phyloP scores from a whole-genome alignment of 116 monocot genomes.

The Cymodocea nodosa region DNA sequence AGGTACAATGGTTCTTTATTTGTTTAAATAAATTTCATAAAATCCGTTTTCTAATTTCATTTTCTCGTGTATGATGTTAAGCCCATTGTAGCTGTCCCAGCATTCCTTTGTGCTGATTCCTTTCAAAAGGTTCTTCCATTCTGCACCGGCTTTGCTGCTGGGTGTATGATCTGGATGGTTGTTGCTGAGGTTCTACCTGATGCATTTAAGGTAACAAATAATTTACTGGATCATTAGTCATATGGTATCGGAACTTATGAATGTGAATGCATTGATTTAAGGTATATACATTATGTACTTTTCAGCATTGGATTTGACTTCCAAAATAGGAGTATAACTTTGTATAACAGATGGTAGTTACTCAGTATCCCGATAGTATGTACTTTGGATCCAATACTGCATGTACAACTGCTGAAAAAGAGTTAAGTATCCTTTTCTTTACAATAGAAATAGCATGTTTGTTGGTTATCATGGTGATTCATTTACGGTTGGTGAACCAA shows the following conservation, averaged over 20 bases:
- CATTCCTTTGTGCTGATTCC: slow-evolving; percentile 91
- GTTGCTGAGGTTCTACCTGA: slow-evolving; percentile 97
- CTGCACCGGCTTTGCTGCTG: slow-evolving; percentile 98
- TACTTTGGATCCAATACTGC: too few species aligned
- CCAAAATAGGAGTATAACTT: background rate
- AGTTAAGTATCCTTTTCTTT: too few species aligned
- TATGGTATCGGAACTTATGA: too few species aligned
- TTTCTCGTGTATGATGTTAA: slow-evolving; percentile 9
- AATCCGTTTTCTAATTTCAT: background rate
- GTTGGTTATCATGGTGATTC: too few species aligned
- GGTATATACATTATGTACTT: background rate
- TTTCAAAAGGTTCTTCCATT: slow-evolving; percentile 91
- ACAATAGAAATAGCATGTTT: too few species aligned
- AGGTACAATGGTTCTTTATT: too few species aligned
- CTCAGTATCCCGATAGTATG: too few species aligned
- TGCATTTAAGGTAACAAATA: slow-evolving; percentile 82
- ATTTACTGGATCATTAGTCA: background rate
- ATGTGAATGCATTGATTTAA: too few species aligned
- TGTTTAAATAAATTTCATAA: too few species aligned
- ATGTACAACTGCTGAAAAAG: too few species aligned
- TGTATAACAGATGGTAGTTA: too few species aligned
- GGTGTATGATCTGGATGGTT: slow-evolving; percentile 99
- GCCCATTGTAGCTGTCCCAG: slow-evolving; percentile 95
- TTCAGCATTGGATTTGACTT: background rate
- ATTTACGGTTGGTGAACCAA: too few species aligned